These are phyloP conservation scores for Sindora glabra DNA, from an alignment of 306 rosid species.

Conservation along the genomic window DNA sequence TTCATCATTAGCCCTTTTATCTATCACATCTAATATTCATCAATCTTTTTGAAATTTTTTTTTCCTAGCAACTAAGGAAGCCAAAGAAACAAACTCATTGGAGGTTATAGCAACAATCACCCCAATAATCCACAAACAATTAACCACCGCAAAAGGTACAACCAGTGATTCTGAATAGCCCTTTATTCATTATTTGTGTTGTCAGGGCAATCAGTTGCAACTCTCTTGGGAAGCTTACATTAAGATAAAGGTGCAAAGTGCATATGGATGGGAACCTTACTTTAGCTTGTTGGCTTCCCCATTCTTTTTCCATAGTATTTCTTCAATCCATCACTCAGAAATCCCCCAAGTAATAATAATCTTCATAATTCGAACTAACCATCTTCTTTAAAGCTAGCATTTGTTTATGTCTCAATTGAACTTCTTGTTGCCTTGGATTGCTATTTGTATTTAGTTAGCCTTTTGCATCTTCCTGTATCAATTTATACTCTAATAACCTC, in stretches of 20 bases:
- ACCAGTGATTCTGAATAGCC: constrained; percentile 21
- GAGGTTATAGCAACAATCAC: neutral
- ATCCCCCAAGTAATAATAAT: neutral
- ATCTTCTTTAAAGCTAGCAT: neutral
- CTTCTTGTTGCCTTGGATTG: constrained; percentile 6
- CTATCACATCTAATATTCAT: too few relatives aligned
- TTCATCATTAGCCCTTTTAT: too few relatives aligned
- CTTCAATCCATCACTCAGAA: neutral
- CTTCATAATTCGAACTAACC: neutral
- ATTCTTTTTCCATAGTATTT: constrained; percentile 21
- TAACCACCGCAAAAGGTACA: neutral
- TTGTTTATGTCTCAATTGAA: neutral
- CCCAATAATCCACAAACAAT: neutral
- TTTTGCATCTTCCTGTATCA: constrained; percentile 37
- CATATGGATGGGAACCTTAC: constrained; percentile 24
- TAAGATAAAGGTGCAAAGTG: constrained; percentile 30
- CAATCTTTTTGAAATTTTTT: neutral
- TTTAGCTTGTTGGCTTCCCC: constrained; percentile 29
- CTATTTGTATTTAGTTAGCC: constrained; percentile 27
- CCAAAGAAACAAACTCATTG: neutral
- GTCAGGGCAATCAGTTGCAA: constrained; percentile 23
- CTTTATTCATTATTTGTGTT: constrained; percentile 9
- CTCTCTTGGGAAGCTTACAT: constrained; percentile 29
- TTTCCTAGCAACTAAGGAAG: neutral
- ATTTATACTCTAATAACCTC: constrained; percentile 34